Conservation (phyloP, 2,329 filamentous ascomycete species). For the Dactylellina drechsleri region DNA sequence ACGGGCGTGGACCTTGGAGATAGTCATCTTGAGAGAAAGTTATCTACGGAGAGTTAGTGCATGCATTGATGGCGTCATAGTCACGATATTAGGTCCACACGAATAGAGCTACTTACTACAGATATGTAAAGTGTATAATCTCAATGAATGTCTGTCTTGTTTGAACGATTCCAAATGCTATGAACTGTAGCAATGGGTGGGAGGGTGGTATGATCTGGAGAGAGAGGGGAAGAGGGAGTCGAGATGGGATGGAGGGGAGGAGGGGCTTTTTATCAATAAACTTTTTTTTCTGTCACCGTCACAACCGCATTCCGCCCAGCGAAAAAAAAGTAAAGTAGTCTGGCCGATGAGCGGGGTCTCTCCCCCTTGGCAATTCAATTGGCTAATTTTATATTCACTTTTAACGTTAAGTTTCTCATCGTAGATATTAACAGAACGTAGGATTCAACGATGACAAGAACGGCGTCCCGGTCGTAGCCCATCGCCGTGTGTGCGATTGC, state of each 20-base stretch:
- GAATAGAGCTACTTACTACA: neutral
- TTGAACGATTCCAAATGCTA: conserved; percentile 1
- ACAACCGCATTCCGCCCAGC: neutral
- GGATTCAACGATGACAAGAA: neutral
- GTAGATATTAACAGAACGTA: neutral
- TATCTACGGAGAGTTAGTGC: neutral
- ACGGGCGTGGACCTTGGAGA: conserved; percentile 89
- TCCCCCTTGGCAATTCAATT: too few relatives aligned
- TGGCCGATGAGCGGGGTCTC: too few relatives aligned
- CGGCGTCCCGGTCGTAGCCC: neutral
- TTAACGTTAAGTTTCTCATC: too few relatives aligned
- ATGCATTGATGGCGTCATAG: conserved; percentile 28
- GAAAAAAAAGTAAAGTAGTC: too few relatives aligned
- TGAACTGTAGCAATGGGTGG: conserved; percentile 9
- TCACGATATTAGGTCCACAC: neutral
- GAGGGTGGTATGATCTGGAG: neutral
- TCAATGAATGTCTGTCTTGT: conserved; percentile 44
- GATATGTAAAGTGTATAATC: conserved; percentile 9
- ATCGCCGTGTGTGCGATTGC: neutral
- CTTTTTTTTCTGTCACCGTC: conserved; percentile 28
- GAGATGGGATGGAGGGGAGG: conserved; percentile 7
- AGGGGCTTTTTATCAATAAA: conserved; percentile 39
- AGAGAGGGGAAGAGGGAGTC: conserved; percentile 1
- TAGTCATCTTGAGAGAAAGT: conserved; percentile 72
- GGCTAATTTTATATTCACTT: too few relatives aligned